Conservation (phyloP, 2,329 filamentous ascomycete species). For the Metarhizium guizhouense region DNA sequence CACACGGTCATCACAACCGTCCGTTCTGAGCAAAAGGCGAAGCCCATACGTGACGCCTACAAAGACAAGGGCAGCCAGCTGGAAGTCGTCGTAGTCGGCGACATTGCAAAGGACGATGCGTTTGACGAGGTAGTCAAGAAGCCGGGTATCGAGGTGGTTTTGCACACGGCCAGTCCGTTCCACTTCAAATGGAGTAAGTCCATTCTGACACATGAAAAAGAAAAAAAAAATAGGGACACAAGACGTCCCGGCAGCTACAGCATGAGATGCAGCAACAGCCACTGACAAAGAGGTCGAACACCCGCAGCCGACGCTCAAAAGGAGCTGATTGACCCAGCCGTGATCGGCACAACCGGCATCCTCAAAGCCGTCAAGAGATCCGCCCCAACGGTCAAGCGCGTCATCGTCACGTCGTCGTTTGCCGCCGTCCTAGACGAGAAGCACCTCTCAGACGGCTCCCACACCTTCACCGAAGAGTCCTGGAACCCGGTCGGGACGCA, state of each 20-base stretch:
- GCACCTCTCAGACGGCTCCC: conserved; percentile 26
- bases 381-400: conserved; percentile 55
- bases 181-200: conserved; percentile 39
- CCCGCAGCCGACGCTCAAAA: conserved; percentile 34
- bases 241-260: too few relatives aligned
- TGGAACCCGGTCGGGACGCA: conserved; percentile 46
- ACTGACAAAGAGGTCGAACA: not conserved
- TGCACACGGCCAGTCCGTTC: conserved; percentile 54
- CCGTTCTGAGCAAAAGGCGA: conserved; percentile 43
- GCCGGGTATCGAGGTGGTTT: conserved; percentile 43
- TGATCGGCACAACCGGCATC: conserved; percentile 57
- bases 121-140: conserved; percentile 56
- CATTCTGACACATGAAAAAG: not conserved
- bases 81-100: conserved; percentile 55
- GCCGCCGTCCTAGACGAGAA: conserved; percentile 38
- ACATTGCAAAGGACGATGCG: conserved; percentile 64
- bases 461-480: conserved; percentile 35
- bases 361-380: conserved; percentile 58
- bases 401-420: conserved; percentile 54
- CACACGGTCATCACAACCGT: conserved; percentile 48
- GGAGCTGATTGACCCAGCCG: conserved; percentile 49
- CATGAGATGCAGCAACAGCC: not conserved
- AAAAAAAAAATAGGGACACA: too few relatives aligned
- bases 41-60: conserved; percentile 40
- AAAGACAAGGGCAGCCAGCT: conserved; percentile 34